Evolutionary conservation across 129 eudicot genomes (phyloP).

Genomic region (Flaveria robusta): DNA sequence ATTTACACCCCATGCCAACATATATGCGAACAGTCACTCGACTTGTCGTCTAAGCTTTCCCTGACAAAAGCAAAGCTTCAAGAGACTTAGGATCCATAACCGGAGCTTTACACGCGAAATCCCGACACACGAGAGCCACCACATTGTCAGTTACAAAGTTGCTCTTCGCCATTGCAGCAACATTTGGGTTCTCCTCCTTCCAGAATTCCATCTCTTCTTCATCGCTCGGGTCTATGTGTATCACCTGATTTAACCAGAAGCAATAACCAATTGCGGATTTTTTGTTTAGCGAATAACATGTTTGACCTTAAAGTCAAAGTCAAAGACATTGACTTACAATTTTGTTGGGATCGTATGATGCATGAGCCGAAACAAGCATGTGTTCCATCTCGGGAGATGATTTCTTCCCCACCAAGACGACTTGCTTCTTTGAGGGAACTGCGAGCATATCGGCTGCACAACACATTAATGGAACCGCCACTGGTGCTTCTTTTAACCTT

Average conservation of each 20-base stretch:
- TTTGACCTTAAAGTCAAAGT: neutral
- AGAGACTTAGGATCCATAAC: conserved; percentile 56
- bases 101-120: conserved; percentile 81
- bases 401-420: conserved; percentile 72
- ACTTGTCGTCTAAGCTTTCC: conserved; percentile 24
- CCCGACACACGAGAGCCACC: conserved; percentile 77
- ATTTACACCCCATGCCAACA: neutral
- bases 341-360: conserved; percentile 71
- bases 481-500: conserved; percentile 68
- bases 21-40: neutral
- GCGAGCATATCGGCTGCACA: conserved; percentile 84
- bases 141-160: conserved; percentile 47
- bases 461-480: conserved; percentile 91
- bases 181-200: conserved; percentile 59
- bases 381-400: conserved; percentile 48
- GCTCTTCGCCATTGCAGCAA: conserved; percentile 69
- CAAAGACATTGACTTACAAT: conserved; percentile 47
- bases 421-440: conserved; percentile 76
- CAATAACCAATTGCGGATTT: neutral
- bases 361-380: conserved; percentile 77
- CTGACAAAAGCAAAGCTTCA: conserved; percentile 47
- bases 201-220: conserved; percentile 69
- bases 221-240: conserved; percentile 67
- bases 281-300: neutral
- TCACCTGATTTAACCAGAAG: conserved; percentile 53